These are phyloP conservation scores for Glaciozyma martinii DNA, from an alignment of 768 basidiomycete genomes.

Conservation along the genomic window DNA sequence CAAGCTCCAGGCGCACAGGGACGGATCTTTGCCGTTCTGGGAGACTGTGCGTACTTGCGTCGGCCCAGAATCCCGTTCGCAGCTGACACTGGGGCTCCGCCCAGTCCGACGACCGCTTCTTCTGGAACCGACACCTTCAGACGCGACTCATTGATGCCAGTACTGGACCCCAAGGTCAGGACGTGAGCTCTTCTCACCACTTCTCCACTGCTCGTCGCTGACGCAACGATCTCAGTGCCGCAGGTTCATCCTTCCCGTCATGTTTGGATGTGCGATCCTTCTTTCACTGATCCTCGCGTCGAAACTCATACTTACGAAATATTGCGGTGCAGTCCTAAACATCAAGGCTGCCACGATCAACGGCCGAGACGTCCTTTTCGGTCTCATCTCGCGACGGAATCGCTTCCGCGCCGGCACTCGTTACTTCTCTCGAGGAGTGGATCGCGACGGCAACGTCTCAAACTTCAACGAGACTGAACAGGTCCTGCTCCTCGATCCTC, in stretches of 20 bases:
- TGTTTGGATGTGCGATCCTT: constrained; percentile 77
- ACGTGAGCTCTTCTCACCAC: constrained; percentile 48
- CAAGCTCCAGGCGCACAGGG: constrained; percentile 69
- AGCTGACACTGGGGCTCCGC: not conserved
- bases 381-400: constrained; percentile 84
- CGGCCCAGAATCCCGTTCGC: not conserved
- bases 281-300: not conserved
- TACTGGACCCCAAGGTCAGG: constrained; percentile 49
- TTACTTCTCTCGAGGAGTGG: constrained; percentile 90
- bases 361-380: constrained; percentile 67
- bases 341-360: constrained; percentile 65
- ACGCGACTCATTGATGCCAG: constrained; percentile 54
- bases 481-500: constrained; percentile 62
- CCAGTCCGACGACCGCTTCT: constrained; percentile 90
- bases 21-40: constrained; percentile 57
- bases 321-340: constrained; percentile 61
- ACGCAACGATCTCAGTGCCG: constrained; percentile 51
- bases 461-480: constrained; percentile 99
- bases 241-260: constrained; percentile 78
- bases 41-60: constrained; percentile 53
- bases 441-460: constrained; percentile 77
- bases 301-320: constrained; percentile 11
- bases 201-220: not conserved
- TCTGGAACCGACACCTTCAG: constrained; percentile 85
- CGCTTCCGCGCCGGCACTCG: constrained; percentile 92